These are phyloP conservation scores for Ormosia semicastrata DNA, from an alignment of 306 rosid species.

Conservation along the genomic window DNA sequence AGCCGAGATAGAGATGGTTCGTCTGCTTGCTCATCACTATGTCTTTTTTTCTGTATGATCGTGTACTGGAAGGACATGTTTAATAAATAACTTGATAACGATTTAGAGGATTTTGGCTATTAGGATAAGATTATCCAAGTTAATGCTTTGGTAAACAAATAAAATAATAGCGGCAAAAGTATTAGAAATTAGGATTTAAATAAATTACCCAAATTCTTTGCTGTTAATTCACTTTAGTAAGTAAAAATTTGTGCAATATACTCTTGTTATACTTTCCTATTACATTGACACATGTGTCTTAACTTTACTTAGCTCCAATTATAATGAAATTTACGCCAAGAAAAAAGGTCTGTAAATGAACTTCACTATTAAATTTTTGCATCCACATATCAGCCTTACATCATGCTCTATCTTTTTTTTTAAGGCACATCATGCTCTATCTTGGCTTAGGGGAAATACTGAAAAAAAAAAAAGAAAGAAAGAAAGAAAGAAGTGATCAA, in stretches of 20 bases:
- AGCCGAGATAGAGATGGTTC: constrained; percentile 18
- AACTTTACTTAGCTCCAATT: background rate
- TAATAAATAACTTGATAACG: background rate
- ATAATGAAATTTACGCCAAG: background rate
- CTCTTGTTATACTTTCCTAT: background rate
- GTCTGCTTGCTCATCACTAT: constrained; percentile 1
- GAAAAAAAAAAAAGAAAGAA: background rate
- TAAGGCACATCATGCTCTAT: too few species aligned
- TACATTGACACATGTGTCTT: background rate
- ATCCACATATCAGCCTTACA: background rate
- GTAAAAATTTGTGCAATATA: background rate
- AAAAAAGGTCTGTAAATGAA: background rate
- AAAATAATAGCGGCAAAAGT: too few species aligned
- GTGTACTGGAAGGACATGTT: background rate
- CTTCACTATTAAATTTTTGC: background rate
- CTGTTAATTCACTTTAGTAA: background rate
- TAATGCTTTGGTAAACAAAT: background rate
- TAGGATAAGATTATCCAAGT: background rate
- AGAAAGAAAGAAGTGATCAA: background rate
- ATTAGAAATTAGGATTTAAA: background rate
- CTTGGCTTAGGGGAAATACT: background rate
- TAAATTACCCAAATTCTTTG: background rate
- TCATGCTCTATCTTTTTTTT: background rate
- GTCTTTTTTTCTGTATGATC: background rate
- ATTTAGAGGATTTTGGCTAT: background rate